Evolutionary conservation across 2,329 filamentous ascomycete species (phyloP).

Genomic region (Beauveria brongniartii): DNA sequence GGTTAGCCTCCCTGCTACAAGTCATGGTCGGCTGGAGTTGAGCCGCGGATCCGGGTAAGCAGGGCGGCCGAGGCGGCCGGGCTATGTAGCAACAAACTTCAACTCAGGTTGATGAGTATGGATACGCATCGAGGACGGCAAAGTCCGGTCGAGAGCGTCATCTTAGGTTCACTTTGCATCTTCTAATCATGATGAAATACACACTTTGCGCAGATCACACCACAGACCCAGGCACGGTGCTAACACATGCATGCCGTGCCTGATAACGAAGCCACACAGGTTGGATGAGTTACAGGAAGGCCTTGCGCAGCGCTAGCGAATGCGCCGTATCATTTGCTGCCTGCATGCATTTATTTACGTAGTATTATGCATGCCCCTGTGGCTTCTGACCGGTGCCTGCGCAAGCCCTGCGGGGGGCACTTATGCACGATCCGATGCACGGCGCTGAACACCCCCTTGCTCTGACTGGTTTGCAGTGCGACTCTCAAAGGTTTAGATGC

Average conservation of each 20-base stretch:
- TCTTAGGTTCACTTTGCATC: no score
- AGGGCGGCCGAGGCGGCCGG: background rate
- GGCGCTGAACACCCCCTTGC: background rate
- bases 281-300: background rate
- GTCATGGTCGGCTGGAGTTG: background rate
- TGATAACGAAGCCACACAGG: background rate
- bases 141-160: no score
- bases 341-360: background rate
- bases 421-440: constrained; percentile 11
- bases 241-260: background rate
- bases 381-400: background rate
- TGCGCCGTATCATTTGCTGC: background rate
- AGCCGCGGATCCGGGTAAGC: background rate
- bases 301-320: background rate
- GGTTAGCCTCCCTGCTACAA: background rate
- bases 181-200: no score
- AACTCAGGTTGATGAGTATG: no score
- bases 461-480: background rate
- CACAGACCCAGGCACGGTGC: background rate
- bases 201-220: background rate
- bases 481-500: background rate
- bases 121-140: no score
- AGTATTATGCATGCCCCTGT: background rate
- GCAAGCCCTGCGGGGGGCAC: background rate
- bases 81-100: background rate